Conservation (phyloP, 2,329 filamentous ascomycete genomes). For the Claviceps arundinis region DNA sequence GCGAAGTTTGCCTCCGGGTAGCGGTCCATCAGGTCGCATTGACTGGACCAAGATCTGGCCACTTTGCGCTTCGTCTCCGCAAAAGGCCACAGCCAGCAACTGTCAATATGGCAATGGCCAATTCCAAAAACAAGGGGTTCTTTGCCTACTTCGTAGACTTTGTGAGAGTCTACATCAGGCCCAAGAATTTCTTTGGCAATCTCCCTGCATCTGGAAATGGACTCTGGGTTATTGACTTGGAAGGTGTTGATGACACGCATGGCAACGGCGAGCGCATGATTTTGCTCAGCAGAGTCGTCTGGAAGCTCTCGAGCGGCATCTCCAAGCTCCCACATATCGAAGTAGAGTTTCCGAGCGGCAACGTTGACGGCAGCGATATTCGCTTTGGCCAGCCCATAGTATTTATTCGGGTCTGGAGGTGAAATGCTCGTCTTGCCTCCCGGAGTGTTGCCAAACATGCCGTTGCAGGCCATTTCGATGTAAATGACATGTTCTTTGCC, state of each 20-base stretch:
- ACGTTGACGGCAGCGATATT: slow-evolving; percentile 84
- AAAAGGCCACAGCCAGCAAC: slow-evolving; percentile 97
- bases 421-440: slow-evolving; percentile 70
- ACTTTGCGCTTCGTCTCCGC: slow-evolving; percentile 96
- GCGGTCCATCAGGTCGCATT: slow-evolving; percentile 87
- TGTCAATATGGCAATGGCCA: slow-evolving; percentile 96
- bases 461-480: slow-evolving; percentile 96
- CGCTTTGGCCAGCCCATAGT: slow-evolving; percentile 62
- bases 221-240: slow-evolving; percentile 64
- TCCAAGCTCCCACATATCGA: slow-evolving; percentile 92
- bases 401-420: slow-evolving; percentile 73
- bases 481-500: slow-evolving; percentile 83
- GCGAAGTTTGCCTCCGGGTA: slow-evolving; percentile 91
- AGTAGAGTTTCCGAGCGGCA: slow-evolving; percentile 66
- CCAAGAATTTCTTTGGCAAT: slow-evolving; percentile 78
- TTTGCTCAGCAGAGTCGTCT: slow-evolving; percentile 74
- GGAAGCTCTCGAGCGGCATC: slow-evolving; percentile 91
- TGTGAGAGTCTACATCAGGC: slow-evolving; percentile 62
- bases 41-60: slow-evolving; percentile 88
- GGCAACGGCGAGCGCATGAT: slow-evolving; percentile 69
- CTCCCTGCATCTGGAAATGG: slow-evolving; percentile 65
- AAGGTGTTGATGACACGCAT: slow-evolving; percentile 87
- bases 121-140: slow-evolving; percentile 74
- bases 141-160: slow-evolving; percentile 68
- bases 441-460: slow-evolving; percentile 90